phyloP scores from a whole-genome alignment of 192 early-diverging fungal genomes.

The Backusella tuberculispora region DNA sequence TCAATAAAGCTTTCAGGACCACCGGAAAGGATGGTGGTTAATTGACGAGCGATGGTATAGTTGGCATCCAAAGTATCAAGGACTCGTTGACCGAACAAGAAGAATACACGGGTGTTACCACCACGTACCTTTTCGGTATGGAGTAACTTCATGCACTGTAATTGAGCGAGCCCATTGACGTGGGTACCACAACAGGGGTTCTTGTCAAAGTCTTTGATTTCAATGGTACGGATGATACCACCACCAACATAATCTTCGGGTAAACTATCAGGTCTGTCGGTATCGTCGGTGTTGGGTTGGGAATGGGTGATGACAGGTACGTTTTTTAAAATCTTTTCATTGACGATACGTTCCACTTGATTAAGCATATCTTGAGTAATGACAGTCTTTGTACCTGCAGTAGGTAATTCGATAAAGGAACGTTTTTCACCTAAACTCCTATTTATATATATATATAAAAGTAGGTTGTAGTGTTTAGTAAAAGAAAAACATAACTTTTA shows the following conservation, averaged over 20 bases:
- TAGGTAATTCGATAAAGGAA: conserved; percentile 65
- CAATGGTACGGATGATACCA: conserved; percentile 52
- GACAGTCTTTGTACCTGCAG: conserved; percentile 27
- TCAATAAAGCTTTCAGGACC: conserved; percentile 49
- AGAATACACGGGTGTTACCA: conserved; percentile 67
- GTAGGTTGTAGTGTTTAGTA: too few species aligned
- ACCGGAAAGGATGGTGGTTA: conserved; percentile 44
- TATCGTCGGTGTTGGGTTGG: conserved; percentile 45
- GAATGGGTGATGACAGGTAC: conserved; percentile 46
- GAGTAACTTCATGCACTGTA: conserved; percentile 68
- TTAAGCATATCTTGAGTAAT: conserved; percentile 49
- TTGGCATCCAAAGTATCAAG: conserved; percentile 41
- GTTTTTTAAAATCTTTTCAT: conserved; percentile 55
- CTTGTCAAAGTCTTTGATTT: conserved; percentile 53
- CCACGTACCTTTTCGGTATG: conserved; percentile 68
- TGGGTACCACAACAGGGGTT: conserved; percentile 83
- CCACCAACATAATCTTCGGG: conserved; percentile 56
- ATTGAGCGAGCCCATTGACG: conserved; percentile 56
- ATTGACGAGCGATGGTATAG: conserved; percentile 42
- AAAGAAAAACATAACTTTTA: too few species aligned
- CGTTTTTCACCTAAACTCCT: conserved; percentile 58
- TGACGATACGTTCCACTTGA: conserved; percentile 56
- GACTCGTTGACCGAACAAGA: conserved; percentile 69
- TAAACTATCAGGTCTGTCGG: conserved; percentile 51
- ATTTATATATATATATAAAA: not conserved